Conservation (phyloP, 1,284 basidiomycete genomes). For the Pseudozyma tsukubaensis region DNA sequence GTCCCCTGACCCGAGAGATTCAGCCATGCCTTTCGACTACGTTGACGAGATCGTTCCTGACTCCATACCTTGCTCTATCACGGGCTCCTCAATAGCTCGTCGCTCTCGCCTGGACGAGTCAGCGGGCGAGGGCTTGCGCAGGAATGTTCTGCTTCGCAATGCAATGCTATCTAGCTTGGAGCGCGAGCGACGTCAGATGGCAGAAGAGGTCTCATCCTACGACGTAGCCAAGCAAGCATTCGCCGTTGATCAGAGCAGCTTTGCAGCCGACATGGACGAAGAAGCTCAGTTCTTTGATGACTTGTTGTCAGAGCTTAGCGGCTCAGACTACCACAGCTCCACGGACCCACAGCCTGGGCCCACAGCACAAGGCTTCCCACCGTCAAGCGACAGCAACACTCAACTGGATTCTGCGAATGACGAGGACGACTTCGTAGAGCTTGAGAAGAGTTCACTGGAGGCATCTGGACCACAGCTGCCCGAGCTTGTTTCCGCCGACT, state of each 20-base stretch:
- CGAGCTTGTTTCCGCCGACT: no score
- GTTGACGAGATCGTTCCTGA: constrained; percentile 32
- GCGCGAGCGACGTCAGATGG: constrained; percentile 33
- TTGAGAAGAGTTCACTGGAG: constrained; percentile 15
- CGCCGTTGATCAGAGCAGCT: background rate
- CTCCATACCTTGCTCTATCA: constrained; percentile 13
- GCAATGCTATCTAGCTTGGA: constrained; percentile 55
- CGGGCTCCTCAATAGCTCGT: constrained; percentile 16
- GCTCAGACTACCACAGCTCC: constrained; percentile 10
- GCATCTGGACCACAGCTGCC: no score
- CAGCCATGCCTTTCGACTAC: constrained; percentile 10
- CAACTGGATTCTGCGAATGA: background rate
- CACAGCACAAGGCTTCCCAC: no score
- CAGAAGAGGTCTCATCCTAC: constrained; percentile 1
- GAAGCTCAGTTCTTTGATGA: constrained; percentile 53
- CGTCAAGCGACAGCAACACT: background rate
- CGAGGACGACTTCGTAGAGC: constrained; percentile 37
- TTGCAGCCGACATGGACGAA: constrained; percentile 12
- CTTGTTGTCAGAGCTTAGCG: constrained; percentile 38
- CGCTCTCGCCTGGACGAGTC: constrained; percentile 45
- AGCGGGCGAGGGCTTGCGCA: constrained; percentile 48
- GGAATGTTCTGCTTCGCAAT: constrained; percentile 50
- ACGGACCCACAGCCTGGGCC: constrained; percentile 1
- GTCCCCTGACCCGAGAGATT: background rate
- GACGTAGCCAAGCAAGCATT: background rate